Percentiles rank a stretch among this genome's conserved stretches.
Conservation (phyloP, 169 alveolate genomes). For the Babesia bovis region DNA sequence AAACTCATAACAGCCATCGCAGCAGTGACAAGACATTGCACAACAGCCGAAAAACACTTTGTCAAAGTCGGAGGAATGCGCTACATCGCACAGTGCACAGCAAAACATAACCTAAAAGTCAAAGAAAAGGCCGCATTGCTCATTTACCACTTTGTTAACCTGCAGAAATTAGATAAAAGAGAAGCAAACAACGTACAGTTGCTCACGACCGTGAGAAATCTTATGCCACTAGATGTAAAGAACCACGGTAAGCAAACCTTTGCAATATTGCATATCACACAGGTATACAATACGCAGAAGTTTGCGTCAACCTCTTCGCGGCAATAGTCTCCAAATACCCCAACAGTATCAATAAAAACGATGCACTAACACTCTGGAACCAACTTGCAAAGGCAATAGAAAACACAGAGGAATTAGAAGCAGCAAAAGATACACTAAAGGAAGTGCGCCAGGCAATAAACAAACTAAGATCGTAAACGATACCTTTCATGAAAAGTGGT, state of each 20-base stretch:
- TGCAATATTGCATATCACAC: background rate
- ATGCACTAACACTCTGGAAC: background rate
- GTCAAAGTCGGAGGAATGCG: conserved; percentile 48
- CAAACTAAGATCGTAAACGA: background rate
- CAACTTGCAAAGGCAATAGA: conserved; percentile 11
- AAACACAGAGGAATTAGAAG: background rate
- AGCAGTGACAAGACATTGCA: conserved; percentile 53
- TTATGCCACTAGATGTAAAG: conserved; percentile 48
- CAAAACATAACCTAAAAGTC: conserved; percentile 37
- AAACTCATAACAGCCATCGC: conserved; percentile 58
- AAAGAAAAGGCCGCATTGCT: conserved; percentile 58
- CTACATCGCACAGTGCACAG: conserved; percentile 44
- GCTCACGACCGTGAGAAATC: conserved; percentile 21
- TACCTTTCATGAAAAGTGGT: background rate
- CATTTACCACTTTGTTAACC: conserved; percentile 59
- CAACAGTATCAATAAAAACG: conserved; percentile 3
- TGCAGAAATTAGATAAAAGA: conserved; percentile 30
- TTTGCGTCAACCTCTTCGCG: conserved; percentile 50
- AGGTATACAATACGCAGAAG: conserved; percentile 62
- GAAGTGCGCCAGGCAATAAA: conserved; percentile 14
- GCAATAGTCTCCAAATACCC: conserved; percentile 43
- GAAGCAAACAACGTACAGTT: conserved; percentile 11
- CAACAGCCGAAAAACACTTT: conserved; percentile 39
- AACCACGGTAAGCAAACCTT: conserved; percentile 24
- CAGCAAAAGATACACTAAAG: conserved; percentile 11